A percentile compares a stretch with the other conserved stretches of the same genome.
Evolutionary conservation across 2,329 filamentous ascomycete genomes (phyloP).

Genomic region (Cercospora sp.): DNA sequence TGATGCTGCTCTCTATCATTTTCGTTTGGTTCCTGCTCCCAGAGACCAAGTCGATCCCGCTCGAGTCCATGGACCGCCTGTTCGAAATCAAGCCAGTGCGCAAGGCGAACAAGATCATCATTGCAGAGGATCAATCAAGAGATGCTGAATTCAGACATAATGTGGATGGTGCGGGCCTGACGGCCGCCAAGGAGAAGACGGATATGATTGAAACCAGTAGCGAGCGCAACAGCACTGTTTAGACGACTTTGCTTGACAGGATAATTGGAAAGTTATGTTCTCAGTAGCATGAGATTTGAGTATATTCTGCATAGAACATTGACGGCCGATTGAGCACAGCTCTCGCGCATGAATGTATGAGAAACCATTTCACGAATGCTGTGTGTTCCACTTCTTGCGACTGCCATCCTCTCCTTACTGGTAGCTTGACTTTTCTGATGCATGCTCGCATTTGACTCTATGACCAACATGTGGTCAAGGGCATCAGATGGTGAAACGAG

Average conservation of each 20-base stretch:
- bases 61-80: slow-evolving; percentile 50
- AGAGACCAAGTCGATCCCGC: slow-evolving; percentile 47
- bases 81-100: slow-evolving; percentile 47
- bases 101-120: slow-evolving; percentile 44
- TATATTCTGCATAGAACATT: not conserved
- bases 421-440: not conserved
- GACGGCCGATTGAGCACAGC: slow-evolving; percentile 21
- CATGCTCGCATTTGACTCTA: not conserved
- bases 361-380: not conserved
- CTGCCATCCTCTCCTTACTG: not conserved
- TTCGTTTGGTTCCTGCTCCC: slow-evolving; percentile 49
- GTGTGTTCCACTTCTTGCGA: not conserved
- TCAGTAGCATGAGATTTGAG: not conserved
- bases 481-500: not conserved
- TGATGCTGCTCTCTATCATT: slow-evolving; percentile 48
- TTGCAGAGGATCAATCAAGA: slow-evolving; percentile 40
- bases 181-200: slow-evolving; percentile 41
- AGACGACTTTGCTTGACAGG: not conserved
- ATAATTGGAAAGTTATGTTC: not conserved
- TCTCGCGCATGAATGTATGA: slow-evolving; percentile 18
- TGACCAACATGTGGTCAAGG: not conserved
- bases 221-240: slow-evolving; percentile 24
- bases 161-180: slow-evolving; percentile 40
- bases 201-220: slow-evolving; percentile 34
- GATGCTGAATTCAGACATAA: slow-evolving; percentile 48